Evolutionary conservation across 1,139 yeast species (phyloP), one percentile per base, ranked within the genome.

Genomic region (Fermentozyma sake): DNA sequence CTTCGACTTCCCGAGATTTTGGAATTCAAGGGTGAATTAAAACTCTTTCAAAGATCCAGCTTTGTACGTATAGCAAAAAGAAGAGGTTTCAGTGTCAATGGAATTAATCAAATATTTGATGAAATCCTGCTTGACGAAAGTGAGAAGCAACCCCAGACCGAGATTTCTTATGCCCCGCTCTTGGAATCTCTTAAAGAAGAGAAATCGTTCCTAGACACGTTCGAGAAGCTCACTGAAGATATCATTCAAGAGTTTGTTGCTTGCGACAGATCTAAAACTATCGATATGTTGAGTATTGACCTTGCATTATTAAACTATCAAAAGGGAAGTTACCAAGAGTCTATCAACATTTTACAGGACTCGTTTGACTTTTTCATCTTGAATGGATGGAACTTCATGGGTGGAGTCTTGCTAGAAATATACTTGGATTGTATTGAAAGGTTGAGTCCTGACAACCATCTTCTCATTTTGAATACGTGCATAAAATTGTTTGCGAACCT

Each of bases 221-320:
- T 58, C 36, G 60, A 68, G 33, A 36, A 45, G 3, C 39, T 69
- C 4, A 76, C 81, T 0, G 66, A 61, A 21, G 48, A 26, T 16
- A 48, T 73, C 1, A 64, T 73, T 17, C 55, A 58, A 17, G 70
- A 72, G 32, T 75, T 72, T 42, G 61, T 68, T 5, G 43, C 47
- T 9, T 66, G 78, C 18, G 63, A 58, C 10, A 56, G 81, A 35
- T 69, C 76, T 7, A 68, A 89, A 38, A 68, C 87, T 0, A 76
- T 83, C 7, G 91, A 83, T 44, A 65, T 81, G 6, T 58, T 91
- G 15, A 78, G 91, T 4, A 74, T 85, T n/a, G 96, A 91, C 39
- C 64, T 86, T 29, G 96, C 95, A 0, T 49, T 83, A 10, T 54
- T 86, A 13, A 76, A 80, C 26, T 82, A 72, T 46, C 77, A 76